Evolutionary conservation across 495 filamentous ascomycete species (phyloP), one percentile per base, ranked within the genome.

Genomic region (Penicillium pulvis): DNA sequence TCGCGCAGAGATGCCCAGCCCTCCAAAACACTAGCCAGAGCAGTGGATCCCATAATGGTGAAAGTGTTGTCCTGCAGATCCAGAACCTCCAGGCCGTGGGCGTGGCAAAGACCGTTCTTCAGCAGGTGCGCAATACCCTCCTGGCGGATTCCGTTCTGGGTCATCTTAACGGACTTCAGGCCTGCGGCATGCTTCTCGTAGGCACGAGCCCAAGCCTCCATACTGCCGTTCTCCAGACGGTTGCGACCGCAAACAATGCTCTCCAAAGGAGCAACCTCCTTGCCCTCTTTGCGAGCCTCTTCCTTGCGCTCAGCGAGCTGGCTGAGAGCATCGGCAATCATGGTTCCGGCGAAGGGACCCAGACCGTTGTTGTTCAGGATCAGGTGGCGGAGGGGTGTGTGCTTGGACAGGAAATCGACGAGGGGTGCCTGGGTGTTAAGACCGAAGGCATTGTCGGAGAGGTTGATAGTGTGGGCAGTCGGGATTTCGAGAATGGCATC

Each of bases 21-120:
- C 0, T 81, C 78, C 28, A 92, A 79, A 16, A 91, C 91, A 57
- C 82, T 81, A 4, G 89, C 85, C 43, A 98, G 78, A 30, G 92
- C 92, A 63, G 77, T 85, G 5, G 92, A 91, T 8, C 93, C 94
- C 56, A 81, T 76, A 35, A 86, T 62, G 8, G 95, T 98, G 68
- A 98, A 98, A 11, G 94, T 97, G 74, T 98, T 98, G 70, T 98
- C 94, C 75, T 98, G 93, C 62, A 98, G 74, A 81, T 98, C 94
- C 36, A 98, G 71, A 44, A 90, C 81, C 70, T 85, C 73, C 36
- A 98, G 79, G 35, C 75, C 75, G 20, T 68, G 78, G 33, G 88
- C 83, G 60, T 87, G 81, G 51, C 81, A 78, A 42, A 98, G 79
- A 59, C 94, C 94, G 47, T 92, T 79, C 57, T 82, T 84, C 49